These are phyloP conservation scores for Carex myosuroides DNA, from an alignment of 176 grass and related monocot genomes.

Conservation along the genomic window DNA sequence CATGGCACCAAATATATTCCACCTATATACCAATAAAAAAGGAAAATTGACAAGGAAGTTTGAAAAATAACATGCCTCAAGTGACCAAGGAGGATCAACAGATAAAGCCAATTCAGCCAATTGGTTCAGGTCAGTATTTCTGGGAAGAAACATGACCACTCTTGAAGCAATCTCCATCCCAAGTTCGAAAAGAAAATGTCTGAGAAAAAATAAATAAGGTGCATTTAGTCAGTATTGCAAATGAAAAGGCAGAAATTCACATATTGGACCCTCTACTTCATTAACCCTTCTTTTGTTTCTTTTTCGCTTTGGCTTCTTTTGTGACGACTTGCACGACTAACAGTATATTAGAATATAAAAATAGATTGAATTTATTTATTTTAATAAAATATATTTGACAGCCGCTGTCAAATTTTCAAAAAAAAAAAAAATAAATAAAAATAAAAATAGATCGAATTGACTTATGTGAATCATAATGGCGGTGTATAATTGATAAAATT, in stretches of 20 bases:
- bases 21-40: neutral
- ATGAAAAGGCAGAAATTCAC: neutral
- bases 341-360: neutral
- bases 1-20: neutral
- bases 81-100: slow-evolving; percentile 64
- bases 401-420: too few relatives aligned
- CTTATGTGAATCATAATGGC: neutral
- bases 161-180: slow-evolving; percentile 56
- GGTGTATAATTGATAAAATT: neutral
- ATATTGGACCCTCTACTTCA: neutral
- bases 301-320: neutral
- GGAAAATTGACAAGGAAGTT: neutral
- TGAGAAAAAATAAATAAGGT: slow-evolving; percentile 19
- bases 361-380: too few relatives aligned
- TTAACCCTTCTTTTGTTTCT: neutral
- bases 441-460: neutral
- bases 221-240: neutral
- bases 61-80: slow-evolving; percentile 59
- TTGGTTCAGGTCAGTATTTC: slow-evolving; percentile 73
- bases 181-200: slow-evolving; percentile 73
- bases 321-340: neutral
- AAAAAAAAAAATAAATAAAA: too few relatives aligned
- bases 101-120: slow-evolving; percentile 69
- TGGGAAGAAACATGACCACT: slow-evolving; percentile 94
- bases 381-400: too few relatives aligned